These are phyloP conservation scores for Pseudogymnoascus verrucosus DNA, from an alignment of 2,329 filamentous ascomycete species.

Conservation along the genomic window DNA sequence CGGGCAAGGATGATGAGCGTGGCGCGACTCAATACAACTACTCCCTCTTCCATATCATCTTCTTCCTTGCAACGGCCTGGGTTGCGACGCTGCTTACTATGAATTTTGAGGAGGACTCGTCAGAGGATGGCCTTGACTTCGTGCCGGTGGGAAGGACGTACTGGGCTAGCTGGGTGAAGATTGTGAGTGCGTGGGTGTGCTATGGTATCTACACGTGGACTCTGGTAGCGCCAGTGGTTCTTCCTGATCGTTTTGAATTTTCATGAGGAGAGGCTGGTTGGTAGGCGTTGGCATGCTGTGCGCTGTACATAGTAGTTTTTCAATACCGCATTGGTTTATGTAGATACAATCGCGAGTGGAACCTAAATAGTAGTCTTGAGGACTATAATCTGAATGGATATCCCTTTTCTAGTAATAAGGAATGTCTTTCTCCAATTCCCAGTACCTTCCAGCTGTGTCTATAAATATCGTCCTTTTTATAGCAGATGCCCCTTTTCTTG, in stretches of 20 bases:
- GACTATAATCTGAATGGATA: not conserved
- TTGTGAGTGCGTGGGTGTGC: constrained; percentile 93
- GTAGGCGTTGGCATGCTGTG: not conserved
- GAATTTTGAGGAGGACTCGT: constrained; percentile 60
- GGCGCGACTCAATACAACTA: constrained; percentile 92
- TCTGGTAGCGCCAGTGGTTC: constrained; percentile 71
- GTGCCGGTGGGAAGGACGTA: constrained; percentile 90
- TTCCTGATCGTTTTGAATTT: constrained; percentile 79
- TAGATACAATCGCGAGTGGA: not conserved
- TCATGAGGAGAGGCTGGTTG: constrained; percentile 22
- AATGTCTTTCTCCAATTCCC: not conserved
- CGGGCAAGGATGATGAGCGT: constrained; percentile 78
- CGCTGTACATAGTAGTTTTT: constrained; percentile 2
- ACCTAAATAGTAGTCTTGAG: not conserved
- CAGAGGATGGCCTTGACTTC: constrained; percentile 67
- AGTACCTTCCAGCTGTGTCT: not conserved
- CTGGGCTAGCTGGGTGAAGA: constrained; percentile 98
- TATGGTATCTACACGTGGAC: constrained; percentile 94
- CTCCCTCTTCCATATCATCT: constrained; percentile 91
- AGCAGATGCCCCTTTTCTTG: not conserved
- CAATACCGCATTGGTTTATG: not conserved
- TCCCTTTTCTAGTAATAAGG: not conserved
- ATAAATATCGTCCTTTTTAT: not conserved
- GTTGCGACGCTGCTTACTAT: constrained; percentile 84
- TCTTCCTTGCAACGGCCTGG: constrained; percentile 94